Conservation (phyloP, 1,284 basidiomycete species). For the Tetrapyrgos nigripes region DNA sequence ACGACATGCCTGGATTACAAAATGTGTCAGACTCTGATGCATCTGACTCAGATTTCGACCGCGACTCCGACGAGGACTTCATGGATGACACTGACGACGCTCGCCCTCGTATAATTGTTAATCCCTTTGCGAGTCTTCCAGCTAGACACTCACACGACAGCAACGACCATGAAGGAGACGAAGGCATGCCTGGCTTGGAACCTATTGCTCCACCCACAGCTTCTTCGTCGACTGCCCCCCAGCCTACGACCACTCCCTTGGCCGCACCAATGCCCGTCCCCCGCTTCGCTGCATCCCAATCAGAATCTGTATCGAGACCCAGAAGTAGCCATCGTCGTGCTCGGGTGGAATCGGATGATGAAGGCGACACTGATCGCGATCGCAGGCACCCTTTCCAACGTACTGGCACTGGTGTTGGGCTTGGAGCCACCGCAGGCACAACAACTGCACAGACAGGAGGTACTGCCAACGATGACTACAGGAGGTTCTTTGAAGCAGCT, state of each 20-base stretch:
- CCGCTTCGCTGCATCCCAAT: background rate
- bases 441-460: background rate
- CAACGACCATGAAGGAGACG: background rate
- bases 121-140: background rate
- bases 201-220: constrained; percentile 3
- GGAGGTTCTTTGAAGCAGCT: background rate
- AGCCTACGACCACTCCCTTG: background rate
- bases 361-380: constrained; percentile 53
- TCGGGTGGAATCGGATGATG: constrained; percentile 60
- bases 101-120: constrained; percentile 10
- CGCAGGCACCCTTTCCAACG: constrained; percentile 66
- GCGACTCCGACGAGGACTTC: background rate
- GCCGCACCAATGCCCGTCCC: background rate
- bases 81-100: background rate
- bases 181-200: background rate
- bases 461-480: background rate
- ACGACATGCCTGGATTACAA: constrained; percentile 25
- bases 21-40: constrained; percentile 10
- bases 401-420: constrained; percentile 19
- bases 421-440: background rate
- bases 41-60: constrained; percentile 9
- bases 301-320: background rate
- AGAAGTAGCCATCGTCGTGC: constrained; percentile 47
- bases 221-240: background rate
- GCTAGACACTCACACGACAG: background rate